phyloP scores from a whole-genome alignment of 2,329 filamentous ascomycete species.

The Xylaria sp. region DNA sequence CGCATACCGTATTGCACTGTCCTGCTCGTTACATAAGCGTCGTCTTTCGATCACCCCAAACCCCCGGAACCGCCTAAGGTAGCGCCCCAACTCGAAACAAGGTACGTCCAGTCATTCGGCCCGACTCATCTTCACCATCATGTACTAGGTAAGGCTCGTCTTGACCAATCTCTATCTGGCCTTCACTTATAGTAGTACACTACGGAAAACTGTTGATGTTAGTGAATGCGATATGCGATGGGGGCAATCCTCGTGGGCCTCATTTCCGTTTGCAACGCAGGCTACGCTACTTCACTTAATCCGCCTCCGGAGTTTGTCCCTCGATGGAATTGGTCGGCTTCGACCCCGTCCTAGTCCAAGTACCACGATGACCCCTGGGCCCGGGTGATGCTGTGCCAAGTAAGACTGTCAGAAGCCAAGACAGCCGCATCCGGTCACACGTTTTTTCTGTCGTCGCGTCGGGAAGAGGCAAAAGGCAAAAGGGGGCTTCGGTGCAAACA shows the following conservation, averaged over 20 bases:
- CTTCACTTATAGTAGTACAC: no score
- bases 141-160: conserved; percentile 25
- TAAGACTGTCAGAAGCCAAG: conserved; percentile 33
- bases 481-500: conserved; percentile 30
- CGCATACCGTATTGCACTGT: no score
- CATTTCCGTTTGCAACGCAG: not conserved
- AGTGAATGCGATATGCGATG: not conserved
- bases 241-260: not conserved
- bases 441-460: conserved; percentile 28
- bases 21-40: no score
- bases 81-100: conserved; percentile 28
- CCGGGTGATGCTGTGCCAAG: conserved; percentile 20
- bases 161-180: conserved; percentile 11
- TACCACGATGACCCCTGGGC: conserved; percentile 3
- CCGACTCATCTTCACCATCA: conserved; percentile 34
- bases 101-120: conserved; percentile 29
- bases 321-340: conserved; percentile 1
- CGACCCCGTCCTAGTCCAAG: not conserved
- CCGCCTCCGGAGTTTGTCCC: not conserved
- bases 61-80: conserved; percentile 24
- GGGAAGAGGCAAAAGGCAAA: conserved; percentile 25
- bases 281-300: not conserved
- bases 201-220: no score
- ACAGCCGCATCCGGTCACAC: conserved; percentile 37
- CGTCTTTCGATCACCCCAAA: conserved; percentile 23